Evolutionary conservation across 106 monocot species (phyloP).

Genomic region (Dendrobium huoshanense): DNA sequence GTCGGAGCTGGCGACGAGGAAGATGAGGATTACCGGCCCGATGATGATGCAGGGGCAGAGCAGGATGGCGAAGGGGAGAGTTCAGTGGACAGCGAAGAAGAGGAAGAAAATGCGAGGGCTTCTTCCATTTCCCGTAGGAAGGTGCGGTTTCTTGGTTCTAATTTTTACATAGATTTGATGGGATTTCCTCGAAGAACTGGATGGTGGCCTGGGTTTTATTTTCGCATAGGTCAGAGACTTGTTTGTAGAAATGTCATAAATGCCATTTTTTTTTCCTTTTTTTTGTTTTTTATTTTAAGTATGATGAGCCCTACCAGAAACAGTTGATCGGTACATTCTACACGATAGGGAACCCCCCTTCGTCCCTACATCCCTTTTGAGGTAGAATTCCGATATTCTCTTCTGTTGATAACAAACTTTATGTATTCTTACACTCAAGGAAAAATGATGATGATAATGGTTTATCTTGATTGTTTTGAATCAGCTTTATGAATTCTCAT

Average conservation of each 20-base stretch:
- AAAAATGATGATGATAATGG: neutral
- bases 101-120: neutral
- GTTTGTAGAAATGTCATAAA: neutral
- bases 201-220: neutral
- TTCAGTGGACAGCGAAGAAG: neutral
- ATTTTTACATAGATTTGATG: neutral
- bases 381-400: neutral
- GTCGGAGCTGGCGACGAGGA: neutral
- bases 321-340: neutral
- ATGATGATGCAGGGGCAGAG: neutral
- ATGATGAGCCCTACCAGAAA: neutral
- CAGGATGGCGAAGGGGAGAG: neutral
- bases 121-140: slow-evolving; percentile 1
- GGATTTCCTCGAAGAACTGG: neutral
- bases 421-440: neutral
- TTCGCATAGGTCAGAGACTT: neutral
- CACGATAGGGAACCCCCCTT: neutral
- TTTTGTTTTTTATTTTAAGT: neutral
- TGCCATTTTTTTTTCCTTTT: neutral
- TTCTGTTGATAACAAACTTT: neutral
- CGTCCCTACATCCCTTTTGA: neutral
- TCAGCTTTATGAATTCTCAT: too few species aligned
- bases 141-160: neutral
- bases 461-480: too few species aligned
- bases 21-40: slow-evolving; percentile 14